Percentiles rank a stretch among this genome's conserved stretches.
Evolutionary conservation across 163 green algal genomes (phyloP).

Genomic region (Smithsoniella earleae): DNA sequence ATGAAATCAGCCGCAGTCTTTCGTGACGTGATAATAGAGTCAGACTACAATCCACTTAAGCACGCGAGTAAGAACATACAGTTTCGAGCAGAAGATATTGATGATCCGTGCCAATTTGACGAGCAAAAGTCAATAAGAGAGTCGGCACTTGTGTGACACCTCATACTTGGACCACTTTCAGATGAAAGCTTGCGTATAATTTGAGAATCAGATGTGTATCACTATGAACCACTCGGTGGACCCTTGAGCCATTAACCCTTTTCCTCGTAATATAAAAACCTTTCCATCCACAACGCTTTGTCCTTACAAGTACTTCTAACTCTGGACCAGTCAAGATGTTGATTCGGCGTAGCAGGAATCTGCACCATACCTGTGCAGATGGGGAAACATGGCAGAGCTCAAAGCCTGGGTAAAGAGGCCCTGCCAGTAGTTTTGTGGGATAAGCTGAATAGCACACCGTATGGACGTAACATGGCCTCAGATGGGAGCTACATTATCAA

Average conservation of each 20-base stretch:
- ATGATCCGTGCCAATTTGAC: constrained; percentile 12
- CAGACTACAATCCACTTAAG: constrained; percentile 19
- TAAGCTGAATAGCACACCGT: not conserved
- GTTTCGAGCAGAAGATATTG: not conserved
- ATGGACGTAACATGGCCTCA: constrained; percentile 15
- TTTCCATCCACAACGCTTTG: no score
- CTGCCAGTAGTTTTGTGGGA: not conserved
- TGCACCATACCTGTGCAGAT: constrained; percentile 13
- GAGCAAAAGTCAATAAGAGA: not conserved
- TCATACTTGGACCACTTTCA: not conserved
- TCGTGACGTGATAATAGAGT: constrained; percentile 26
- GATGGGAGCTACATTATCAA: constrained; percentile 23
- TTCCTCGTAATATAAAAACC: no score
- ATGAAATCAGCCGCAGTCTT: constrained; percentile 7
- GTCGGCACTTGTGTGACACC: not conserved
- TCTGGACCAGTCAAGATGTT: no score
- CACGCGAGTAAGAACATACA: not conserved
- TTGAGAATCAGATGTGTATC: no score
- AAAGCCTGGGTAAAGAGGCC: not conserved
- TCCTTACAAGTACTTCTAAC: no score
- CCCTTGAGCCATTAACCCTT: no score
- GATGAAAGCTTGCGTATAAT: no score
- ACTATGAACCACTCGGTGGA: no score
- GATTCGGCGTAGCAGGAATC: no score
- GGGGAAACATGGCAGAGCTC: not conserved